phyloP scores from a whole-genome alignment of 352 stramenopile species.

The Pythium utonaiense region DNA sequence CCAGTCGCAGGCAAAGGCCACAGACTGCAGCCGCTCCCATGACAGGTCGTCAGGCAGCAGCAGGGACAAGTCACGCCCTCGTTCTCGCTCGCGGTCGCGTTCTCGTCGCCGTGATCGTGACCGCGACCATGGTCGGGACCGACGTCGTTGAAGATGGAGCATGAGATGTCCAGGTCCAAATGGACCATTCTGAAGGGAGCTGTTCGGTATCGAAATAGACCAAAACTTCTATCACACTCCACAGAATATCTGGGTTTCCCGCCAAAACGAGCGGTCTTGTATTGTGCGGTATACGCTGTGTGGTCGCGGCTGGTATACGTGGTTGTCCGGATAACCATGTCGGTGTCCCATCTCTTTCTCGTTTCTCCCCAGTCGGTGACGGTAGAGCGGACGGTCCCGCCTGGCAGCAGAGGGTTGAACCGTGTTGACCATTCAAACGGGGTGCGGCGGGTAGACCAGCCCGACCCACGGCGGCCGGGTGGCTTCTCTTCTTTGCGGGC shows the following conservation, averaged over 20 bases:
- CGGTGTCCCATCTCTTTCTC: neutral
- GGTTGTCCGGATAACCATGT: conserved; percentile 5
- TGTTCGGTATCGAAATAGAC: conserved; percentile 15
- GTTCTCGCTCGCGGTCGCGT: conserved; percentile 2
- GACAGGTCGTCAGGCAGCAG: neutral
- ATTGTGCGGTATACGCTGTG: conserved; percentile 18
- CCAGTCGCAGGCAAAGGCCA: neutral
- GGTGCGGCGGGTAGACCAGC: conserved; percentile 5
- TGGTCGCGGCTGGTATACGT: conserved; percentile 10
- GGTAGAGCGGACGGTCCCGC: conserved; percentile 8
- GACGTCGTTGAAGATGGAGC: neutral
- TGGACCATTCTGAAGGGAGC: no score
- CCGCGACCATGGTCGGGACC: neutral
- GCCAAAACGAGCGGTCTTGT: conserved; percentile 7
- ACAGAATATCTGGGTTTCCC: conserved; percentile 2
- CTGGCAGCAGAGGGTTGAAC: conserved; percentile 20
- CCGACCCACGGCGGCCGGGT: neutral
- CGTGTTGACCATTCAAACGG: conserved; percentile 28
- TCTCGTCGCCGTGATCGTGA: conserved; percentile 4
- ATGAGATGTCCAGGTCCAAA: no score
- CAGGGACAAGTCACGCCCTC: neutral
- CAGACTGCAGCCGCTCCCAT: neutral
- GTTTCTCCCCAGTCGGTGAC: conserved; percentile 17
- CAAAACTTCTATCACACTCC: conserved; percentile 3
- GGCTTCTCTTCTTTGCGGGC: conserved; percentile 4